Base-by-base conservation (phyloP, 2,329 filamentous ascomycete species). In the Macroventuria anomochaeta region DNA sequence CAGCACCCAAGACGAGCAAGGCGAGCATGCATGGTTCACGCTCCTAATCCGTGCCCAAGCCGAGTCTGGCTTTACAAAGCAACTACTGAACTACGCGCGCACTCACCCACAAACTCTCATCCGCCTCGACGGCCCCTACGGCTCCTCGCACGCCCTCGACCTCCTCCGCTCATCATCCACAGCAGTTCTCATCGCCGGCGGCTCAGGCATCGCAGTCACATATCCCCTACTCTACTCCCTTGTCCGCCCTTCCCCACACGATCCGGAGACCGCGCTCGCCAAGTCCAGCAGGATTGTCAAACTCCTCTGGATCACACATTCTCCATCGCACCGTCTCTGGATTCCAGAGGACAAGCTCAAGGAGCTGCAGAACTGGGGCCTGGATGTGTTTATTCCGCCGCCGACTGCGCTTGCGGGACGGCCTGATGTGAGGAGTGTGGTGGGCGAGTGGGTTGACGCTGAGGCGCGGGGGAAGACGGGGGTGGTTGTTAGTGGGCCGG, bases 61-160 rank as follows among this genome's bases (percentile, higher is more conserved):
- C 37, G 20, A 51, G 23, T 28, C 62, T 11, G 85, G 86, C 11
- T 88, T 88, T 71, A 85, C 85, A 0, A 72, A 73, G 3, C 79
- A 80, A 43, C 77, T 88, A 7, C 76, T 88, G 1, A 63, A 73
- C 26, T 75, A 85, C 61, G 83, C 84, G 2, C 74, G 72, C 7
- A 61, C 69, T 0, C 76, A 82, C 52, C 61, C 75, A 5, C 75
- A 76, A 2, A 75, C 81, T 0, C 64, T 56, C 1, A 75, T 87
- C 20, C 77, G 81, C 6, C 69, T 88, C n/a, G 85, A 89, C 59
- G 86, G 86, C 0, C 86, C 86, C 0, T 88, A 89, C 61, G 86
- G 86, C 32, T 85, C 82, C 8, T 74, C 76, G 0, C 80, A 83
- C 59, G 82, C 85, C 0, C 73, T 85, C 13, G 71, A 81, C 15